Evolutionary conservation across 768 basidiomycete species (phyloP).

Genomic region (Heimioporus sp.): DNA sequence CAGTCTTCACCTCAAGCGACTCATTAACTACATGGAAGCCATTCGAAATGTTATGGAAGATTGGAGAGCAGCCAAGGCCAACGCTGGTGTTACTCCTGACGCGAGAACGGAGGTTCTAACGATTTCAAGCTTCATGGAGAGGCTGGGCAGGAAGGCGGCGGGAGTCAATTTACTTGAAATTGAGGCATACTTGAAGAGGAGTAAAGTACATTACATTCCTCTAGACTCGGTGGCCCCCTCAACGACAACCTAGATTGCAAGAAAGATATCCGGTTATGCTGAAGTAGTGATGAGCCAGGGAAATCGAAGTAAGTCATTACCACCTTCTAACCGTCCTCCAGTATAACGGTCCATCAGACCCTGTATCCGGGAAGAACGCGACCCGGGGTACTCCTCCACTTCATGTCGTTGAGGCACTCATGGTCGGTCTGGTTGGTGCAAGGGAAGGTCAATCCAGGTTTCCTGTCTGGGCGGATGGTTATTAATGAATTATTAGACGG

Average conservation of each 20-base stretch:
- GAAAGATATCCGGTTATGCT: conserved; percentile 84
- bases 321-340: not conserved
- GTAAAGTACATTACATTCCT: conserved; percentile 67
- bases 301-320: conserved; percentile 21
- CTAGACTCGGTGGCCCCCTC: not conserved
- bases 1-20: conserved; percentile 74
- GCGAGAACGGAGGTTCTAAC: conserved; percentile 60
- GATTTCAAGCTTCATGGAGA: conserved; percentile 59
- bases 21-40: conserved; percentile 70
- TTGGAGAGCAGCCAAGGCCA: conserved; percentile 40
- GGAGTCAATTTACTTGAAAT: conserved; percentile 85
- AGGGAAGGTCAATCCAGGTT: conserved; percentile 54
- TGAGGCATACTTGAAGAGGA: conserved; percentile 73
- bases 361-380: conserved; percentile 1
- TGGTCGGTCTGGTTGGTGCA: conserved; percentile 71
- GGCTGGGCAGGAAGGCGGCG: conserved; percentile 63
- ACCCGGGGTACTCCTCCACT: conserved; percentile 66
- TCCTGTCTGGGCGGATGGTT: not conserved
- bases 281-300: conserved; percentile 54
- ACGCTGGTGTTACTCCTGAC: conserved; percentile 9
- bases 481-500: conserved; percentile 55
- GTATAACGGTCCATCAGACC: conserved; percentile 7
- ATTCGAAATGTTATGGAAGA: conserved; percentile 56
- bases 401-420: conserved; percentile 76
- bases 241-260: conserved; percentile 47